Base-by-base conservation (phyloP, 2,329 filamentous ascomycete species). In the Fusarium kyushuense region DNA sequence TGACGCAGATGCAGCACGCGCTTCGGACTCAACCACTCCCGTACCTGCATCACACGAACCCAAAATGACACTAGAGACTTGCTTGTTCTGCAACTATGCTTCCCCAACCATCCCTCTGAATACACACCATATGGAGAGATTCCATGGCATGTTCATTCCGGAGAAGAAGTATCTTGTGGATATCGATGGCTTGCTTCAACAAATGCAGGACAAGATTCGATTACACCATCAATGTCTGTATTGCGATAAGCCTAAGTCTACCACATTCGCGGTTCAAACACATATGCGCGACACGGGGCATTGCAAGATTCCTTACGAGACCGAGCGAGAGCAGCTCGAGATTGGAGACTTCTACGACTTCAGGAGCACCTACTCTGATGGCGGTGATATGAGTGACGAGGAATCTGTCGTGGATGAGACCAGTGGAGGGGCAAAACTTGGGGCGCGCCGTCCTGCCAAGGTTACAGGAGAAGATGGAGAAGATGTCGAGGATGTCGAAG, bases 261-360 rank as follows among this genome's bases (percentile, higher is more conserved):
- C 90, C 14, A 85, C 91, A 0, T 89, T 90, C 58, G 95, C 92
- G 19, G 89, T 94, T 27, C 94, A 97, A 76, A 97, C 94, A 1
- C 96, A 99, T 78, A 99, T 99, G 96, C 90, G 93, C 43, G 96
- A 99, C 78, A 95, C 94, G 77, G 92, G 93, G 1, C 96, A 99
- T 80, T 98, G 95, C 86, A 97, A 94, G 87, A 96, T 99, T 72
- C 94, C 93, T 0, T 99, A 95, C 78, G 89, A 90, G 52, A 91
- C 90, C 0, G 93, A 97, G 76, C 90, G 92, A 35, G 94, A 98
- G 76, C 93, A 97, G 81, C 86, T 98, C 30, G 93, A 96, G 57
- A 93, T 99, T 75, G 96, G 96, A 58, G 93, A 98, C 69, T 97
- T 93, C 79, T 99, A 99, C 79, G 96, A 99, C 77, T 99, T 99